A percentile compares a stretch with the other conserved stretches of the same genome.
These are phyloP conservation scores for Paecilomyces fulvus DNA, from an alignment of 2,329 filamentous ascomycete genomes.

Conservation along the genomic window DNA sequence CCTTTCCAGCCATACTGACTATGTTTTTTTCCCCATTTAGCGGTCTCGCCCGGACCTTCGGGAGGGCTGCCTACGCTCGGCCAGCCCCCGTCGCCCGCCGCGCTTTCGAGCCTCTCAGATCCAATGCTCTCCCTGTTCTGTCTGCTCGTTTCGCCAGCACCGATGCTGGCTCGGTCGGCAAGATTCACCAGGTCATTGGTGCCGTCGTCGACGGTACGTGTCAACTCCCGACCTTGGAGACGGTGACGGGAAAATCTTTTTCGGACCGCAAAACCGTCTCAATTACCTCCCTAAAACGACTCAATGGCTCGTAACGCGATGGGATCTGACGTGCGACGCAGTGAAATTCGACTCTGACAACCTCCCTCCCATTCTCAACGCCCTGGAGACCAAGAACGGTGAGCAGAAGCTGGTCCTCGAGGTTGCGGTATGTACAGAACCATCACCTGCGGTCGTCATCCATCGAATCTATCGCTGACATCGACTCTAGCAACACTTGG, in stretches of 20 bases:
- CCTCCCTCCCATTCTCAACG: constrained; percentile 96
- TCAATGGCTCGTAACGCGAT: constrained; percentile 14
- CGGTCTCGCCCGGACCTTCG: constrained; percentile 58
- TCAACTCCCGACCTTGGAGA: constrained; percentile 5
- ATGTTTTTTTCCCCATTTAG: constrained; percentile 34
- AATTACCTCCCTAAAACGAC: constrained; percentile 21
- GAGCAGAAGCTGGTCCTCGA: constrained; percentile 92
- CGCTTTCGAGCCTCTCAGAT: constrained; percentile 49
- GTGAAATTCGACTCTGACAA: constrained; percentile 95
- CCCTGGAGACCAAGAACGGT: constrained; percentile 82
- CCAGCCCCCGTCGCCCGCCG: constrained; percentile 46
- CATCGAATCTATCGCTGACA: neutral
- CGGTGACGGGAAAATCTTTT: constrained; percentile 35
- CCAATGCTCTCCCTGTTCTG: constrained; percentile 51
- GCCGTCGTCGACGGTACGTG: constrained; percentile 93
- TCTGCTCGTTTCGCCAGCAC: constrained; percentile 55
- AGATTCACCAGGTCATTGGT: constrained; percentile 82
- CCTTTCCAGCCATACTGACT: constrained; percentile 19
- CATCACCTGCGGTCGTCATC: neutral
- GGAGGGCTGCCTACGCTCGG: constrained; percentile 51
- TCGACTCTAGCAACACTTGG: constrained; percentile 83
- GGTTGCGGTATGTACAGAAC: constrained; percentile 66
- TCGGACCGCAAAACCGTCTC: constrained; percentile 29
- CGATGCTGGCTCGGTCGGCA: constrained; percentile 50
- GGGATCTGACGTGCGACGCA: constrained; percentile 38